phyloP scores from a whole-genome alignment of 495 filamentous ascomycete species.

The Parmelia sp. region DNA sequence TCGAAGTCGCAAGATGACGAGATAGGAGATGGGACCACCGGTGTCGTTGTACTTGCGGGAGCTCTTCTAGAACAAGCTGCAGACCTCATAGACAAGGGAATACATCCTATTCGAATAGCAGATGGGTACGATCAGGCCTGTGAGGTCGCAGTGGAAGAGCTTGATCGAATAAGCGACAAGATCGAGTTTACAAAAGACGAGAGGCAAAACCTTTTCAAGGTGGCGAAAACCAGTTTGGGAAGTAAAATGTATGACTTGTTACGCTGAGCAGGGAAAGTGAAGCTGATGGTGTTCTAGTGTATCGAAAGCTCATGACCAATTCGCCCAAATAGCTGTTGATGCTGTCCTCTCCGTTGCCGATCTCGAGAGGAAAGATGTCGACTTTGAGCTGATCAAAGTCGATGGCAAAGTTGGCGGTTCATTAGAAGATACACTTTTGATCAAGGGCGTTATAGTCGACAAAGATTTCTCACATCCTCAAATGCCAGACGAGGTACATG shows the following conservation, averaged over 20 bases:
- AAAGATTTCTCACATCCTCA: constrained; percentile 99
- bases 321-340: constrained; percentile 93
- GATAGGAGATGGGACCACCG: constrained; percentile 97
- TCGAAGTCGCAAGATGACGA: constrained; percentile 99
- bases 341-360: constrained; percentile 96
- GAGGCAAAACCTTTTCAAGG: constrained; percentile 78
- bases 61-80: constrained; percentile 96
- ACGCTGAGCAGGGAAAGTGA: not conserved
- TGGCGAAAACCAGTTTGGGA: constrained; percentile 91
- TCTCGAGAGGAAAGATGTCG: constrained; percentile 91
- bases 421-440: constrained; percentile 88
- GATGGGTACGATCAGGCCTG: constrained; percentile 97
- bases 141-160: constrained; percentile 86
- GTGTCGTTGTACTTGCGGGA: constrained; percentile 93
- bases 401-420: constrained; percentile 96
- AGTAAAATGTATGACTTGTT: constrained; percentile 71
- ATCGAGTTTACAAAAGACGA: constrained; percentile 75
- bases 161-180: constrained; percentile 87
- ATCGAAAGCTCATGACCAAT: constrained; percentile 97
- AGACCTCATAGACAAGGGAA: constrained; percentile 98
- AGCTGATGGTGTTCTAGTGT: constrained; percentile 49
- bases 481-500: constrained; percentile 88
- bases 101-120: constrained; percentile 96
- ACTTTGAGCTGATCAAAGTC: constrained; percentile 99
- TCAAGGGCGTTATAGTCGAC: constrained; percentile 97